Conservation (phyloP, 331 rosid species). For the Cydonia oblonga region DNA sequence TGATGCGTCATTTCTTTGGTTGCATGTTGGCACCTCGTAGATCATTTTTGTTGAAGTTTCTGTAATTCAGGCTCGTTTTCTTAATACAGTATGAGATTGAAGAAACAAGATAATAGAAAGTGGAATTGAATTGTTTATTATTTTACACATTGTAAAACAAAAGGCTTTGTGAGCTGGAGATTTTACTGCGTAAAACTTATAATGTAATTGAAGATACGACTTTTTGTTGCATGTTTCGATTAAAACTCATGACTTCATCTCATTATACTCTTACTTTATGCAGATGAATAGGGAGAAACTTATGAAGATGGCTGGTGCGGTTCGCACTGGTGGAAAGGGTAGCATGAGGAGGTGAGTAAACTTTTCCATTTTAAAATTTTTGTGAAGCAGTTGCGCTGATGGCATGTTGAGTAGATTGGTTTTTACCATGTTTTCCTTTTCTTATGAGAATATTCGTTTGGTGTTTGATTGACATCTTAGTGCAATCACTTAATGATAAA, state of each 20-base stretch:
- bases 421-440: background rate
- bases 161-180: background rate
- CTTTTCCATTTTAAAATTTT: background rate
- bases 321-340: constrained; percentile 90
- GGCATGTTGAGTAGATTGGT: background rate
- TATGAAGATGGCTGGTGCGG: constrained; percentile 85
- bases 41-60: background rate
- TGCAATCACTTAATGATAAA: background rate
- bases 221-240: background rate
- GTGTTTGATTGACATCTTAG: background rate
- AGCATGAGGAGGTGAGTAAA: constrained; percentile 59
- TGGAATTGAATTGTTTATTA: background rate
- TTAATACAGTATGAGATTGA: background rate
- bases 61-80: background rate
- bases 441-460: background rate
- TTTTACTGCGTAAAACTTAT: background rate
- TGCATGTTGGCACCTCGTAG: background rate
- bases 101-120: background rate
- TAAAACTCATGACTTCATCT: background rate
- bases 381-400: background rate
- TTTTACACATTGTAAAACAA: background rate
- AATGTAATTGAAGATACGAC: background rate
- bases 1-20: background rate
- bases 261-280: background rate
- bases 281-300: constrained; percentile 80